Percentiles rank a stretch among this genome's conserved stretches.
These are phyloP conservation scores for Pharnaceum exiguum DNA, from an alignment of 148 eudicot genomes.

Conservation along the genomic window DNA sequence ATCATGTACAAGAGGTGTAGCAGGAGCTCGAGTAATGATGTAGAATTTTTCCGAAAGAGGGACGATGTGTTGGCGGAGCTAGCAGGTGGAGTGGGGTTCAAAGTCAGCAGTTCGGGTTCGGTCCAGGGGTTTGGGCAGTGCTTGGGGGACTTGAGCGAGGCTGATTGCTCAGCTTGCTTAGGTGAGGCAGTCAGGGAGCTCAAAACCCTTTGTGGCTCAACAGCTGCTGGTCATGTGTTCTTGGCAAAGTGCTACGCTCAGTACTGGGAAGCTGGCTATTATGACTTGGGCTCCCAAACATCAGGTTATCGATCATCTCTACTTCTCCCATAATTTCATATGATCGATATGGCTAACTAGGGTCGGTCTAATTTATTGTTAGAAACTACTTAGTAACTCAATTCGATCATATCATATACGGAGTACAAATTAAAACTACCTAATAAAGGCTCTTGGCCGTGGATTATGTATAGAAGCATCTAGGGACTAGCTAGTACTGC, in stretches of 20 bases:
- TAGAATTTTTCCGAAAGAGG: slow-evolving; percentile 47
- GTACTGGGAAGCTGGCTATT: slow-evolving; percentile 84
- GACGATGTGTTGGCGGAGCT: slow-evolving; percentile 62
- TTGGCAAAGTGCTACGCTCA: slow-evolving; percentile 76
- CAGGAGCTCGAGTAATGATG: slow-evolving; percentile 31
- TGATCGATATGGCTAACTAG: no score
- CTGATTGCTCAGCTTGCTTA: slow-evolving; percentile 57
- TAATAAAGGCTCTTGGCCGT: no score
- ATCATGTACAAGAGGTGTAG: slow-evolving; percentile 64
- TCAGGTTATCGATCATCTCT: no score
- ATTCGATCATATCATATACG: no score
- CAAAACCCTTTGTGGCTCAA: slow-evolving; percentile 64
- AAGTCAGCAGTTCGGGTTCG: slow-evolving; percentile 49
- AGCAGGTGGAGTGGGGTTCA: slow-evolving; percentile 41
- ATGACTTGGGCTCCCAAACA: slow-evolving; percentile 28
- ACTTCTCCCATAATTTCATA: no score
- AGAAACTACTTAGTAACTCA: no score
- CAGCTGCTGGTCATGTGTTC: slow-evolving; percentile 71
- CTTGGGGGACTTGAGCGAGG: slow-evolving; percentile 51
- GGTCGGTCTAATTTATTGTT: no score
- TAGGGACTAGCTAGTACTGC: background rate
- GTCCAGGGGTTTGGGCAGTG: slow-evolving; percentile 81
- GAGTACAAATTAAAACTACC: no score
- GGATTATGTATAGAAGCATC: background rate
- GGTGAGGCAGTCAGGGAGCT: slow-evolving; percentile 46